phyloP scores from a whole-genome alignment of 768 basidiomycete species.

The Boletus speciosus region DNA sequence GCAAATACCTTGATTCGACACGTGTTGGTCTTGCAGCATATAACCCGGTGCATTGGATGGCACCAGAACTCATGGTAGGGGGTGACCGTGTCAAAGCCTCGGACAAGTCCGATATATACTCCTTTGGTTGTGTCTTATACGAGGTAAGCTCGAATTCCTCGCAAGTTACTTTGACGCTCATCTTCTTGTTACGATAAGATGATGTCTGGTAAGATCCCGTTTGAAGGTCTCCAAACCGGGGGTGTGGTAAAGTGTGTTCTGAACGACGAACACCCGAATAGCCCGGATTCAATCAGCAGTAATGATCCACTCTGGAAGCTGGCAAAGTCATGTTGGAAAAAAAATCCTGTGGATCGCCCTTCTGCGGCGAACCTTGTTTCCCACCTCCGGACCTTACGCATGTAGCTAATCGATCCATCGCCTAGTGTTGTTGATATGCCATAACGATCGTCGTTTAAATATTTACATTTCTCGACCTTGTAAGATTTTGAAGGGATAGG shows the following conservation, averaged over 20 bases:
- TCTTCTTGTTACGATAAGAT: slow-evolving; percentile 11
- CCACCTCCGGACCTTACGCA: background rate
- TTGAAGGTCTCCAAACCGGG: background rate
- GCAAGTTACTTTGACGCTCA: background rate
- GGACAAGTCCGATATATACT: slow-evolving; percentile 22
- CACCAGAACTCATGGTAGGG: slow-evolving; percentile 21
- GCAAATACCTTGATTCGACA: slow-evolving; percentile 22
- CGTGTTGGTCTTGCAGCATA: slow-evolving; percentile 13
- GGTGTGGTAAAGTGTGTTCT: background rate
- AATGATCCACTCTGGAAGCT: slow-evolving; percentile 17
- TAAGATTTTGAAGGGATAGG: slow-evolving; percentile 1
- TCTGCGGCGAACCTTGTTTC: slow-evolving; percentile 4
- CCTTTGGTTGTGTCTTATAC: slow-evolving; percentile 31
- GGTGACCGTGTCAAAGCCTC: slow-evolving; percentile 7
- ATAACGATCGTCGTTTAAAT: background rate
- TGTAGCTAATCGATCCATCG: background rate
- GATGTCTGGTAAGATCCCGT: slow-evolving; percentile 15
- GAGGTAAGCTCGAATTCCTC: slow-evolving; percentile 18
- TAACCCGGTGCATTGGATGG: slow-evolving; percentile 22
- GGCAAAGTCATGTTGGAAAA: slow-evolving; percentile 8
- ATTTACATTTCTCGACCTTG: background rate
- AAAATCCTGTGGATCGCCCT: slow-evolving; percentile 10
- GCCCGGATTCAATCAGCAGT: slow-evolving; percentile 3
- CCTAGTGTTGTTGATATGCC: background rate
- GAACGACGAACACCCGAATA: background rate